Conservation (phyloP, 1,284 basidiomycete species). For the Meira nashicola region DNA sequence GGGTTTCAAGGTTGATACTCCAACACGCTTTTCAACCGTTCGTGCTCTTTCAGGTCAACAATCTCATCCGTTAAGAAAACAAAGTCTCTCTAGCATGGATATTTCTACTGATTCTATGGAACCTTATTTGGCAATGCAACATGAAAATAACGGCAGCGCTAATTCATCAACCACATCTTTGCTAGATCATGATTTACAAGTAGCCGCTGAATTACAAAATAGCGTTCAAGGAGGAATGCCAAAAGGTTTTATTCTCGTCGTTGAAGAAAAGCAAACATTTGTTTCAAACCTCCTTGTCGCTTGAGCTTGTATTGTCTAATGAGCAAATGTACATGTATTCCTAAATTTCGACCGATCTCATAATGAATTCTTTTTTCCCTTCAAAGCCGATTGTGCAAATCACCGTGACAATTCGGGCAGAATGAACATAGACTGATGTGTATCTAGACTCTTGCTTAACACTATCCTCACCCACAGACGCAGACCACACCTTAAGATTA, state of each 20-base stretch:
- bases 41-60: not conserved
- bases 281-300: not conserved
- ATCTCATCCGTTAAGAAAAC: not conserved
- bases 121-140: not conserved
- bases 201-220: not conserved
- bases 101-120: no score
- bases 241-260: slow-evolving; percentile 10
- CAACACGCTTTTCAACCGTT: slow-evolving; percentile 3
- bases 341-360: not conserved
- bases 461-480: no score
- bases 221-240: slow-evolving; percentile 5
- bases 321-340: not conserved
- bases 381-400: not conserved
- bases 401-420: no score
- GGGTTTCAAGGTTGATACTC: not conserved
- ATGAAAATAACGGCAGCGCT: not conserved
- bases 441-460: no score
- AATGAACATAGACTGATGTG: no score
- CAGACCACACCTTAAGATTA: no score
- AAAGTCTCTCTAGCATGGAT: not conserved
- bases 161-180: no score
- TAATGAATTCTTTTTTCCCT: not conserved
- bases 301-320: not conserved
- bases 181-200: no score
- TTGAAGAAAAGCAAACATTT: slow-evolving; percentile 7